Percentiles rank a stretch among this genome's conserved stretches.
Evolutionary conservation across 2,329 filamentous ascomycete species (phyloP).

Genomic region (Cytospora chrysosperma): DNA sequence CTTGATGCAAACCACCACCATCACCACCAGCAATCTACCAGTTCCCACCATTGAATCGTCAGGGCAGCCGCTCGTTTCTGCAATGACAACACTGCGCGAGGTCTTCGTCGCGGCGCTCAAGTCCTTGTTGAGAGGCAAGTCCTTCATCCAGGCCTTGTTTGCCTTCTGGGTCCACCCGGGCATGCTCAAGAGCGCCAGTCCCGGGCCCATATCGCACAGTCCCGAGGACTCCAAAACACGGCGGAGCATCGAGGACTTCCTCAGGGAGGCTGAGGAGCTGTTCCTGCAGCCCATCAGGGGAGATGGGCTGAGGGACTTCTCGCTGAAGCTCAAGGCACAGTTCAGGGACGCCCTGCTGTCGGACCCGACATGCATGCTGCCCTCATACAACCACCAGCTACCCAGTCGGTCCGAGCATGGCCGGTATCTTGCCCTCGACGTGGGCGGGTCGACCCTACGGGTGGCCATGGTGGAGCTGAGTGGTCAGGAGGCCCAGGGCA

Average conservation of each 20-base stretch:
- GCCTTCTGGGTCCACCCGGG: conserved; percentile 52
- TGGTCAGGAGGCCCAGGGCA: conserved; percentile 41
- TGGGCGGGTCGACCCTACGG: conserved; percentile 67
- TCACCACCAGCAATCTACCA: conserved; percentile 12
- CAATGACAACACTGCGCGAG: conserved; percentile 58
- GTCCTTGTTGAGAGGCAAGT: conserved; percentile 59
- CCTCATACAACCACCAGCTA: conserved; percentile 64
- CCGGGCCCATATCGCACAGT: conserved; percentile 16
- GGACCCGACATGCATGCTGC: conserved; percentile 61
- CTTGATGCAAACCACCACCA: conserved; percentile 25
- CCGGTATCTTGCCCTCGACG: conserved; percentile 62
- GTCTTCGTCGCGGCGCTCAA: conserved; percentile 55
- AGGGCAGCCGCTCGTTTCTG: conserved; percentile 53
- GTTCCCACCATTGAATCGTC: conserved; percentile 31
- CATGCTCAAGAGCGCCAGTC: conserved; percentile 31
- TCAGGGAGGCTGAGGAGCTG: conserved; percentile 54
- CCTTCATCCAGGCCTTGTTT: conserved; percentile 56
- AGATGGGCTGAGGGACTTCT: conserved; percentile 46
- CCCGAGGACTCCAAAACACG: conserved; percentile 24
- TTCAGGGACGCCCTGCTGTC: conserved; percentile 52
- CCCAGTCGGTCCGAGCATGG: conserved; percentile 60
- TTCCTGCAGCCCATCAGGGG: conserved; percentile 49
- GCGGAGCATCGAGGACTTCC: conserved; percentile 49
- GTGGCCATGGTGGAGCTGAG: conserved; percentile 62
- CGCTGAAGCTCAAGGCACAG: conserved; percentile 52